Conservation (phyloP, 148 eudicot genomes). For the Limonium bicolor region DNA sequence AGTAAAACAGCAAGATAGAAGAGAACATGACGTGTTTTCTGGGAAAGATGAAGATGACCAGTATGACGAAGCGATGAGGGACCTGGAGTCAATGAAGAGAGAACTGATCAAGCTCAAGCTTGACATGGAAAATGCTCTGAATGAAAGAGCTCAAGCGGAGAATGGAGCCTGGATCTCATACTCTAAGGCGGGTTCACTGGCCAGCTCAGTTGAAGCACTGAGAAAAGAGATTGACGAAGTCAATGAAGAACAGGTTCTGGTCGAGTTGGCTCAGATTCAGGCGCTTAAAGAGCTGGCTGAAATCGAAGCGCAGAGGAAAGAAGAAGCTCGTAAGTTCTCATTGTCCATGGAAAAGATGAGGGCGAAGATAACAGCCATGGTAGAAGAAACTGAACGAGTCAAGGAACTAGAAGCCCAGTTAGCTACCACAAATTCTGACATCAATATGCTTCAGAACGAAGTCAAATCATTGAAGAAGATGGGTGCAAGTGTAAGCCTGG, state of each 20-base stretch:
- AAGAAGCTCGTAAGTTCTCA: constrained; percentile 19
- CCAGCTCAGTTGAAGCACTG: constrained; percentile 21
- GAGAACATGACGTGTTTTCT: too few relatives aligned
- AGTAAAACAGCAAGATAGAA: constrained; percentile 3
- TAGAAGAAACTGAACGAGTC: constrained; percentile 21
- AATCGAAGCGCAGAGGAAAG: constrained; percentile 45
- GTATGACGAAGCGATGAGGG: constrained; percentile 28
- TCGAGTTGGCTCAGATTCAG: constrained; percentile 73
- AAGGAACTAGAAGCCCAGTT: constrained; percentile 34
- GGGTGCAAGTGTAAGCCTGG: constrained; percentile 12
- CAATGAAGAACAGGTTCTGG: constrained; percentile 70
- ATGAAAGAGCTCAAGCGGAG: constrained; percentile 43
- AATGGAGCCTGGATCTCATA: constrained; percentile 29
- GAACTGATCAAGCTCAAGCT: constrained; percentile 57
- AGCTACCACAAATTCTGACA: constrained; percentile 30
- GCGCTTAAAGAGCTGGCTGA: constrained; percentile 58
- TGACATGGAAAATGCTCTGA: constrained; percentile 35
- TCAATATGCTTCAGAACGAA: constrained; percentile 33
- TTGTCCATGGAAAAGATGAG: constrained; percentile 22
- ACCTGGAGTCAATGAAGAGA: constrained; percentile 42
- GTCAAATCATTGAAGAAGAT: constrained; percentile 39
- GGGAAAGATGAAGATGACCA: constrained; percentile 6
- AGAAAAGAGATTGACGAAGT: constrained; percentile 52
- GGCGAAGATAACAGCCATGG: constrained; percentile 23
- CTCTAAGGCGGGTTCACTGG: constrained; percentile 17